Percentiles rank a stretch among this genome's conserved stretches.
Evolutionary conservation across 1,284 basidiomycete species (phyloP).

Genomic region (Leccinum huronense): DNA sequence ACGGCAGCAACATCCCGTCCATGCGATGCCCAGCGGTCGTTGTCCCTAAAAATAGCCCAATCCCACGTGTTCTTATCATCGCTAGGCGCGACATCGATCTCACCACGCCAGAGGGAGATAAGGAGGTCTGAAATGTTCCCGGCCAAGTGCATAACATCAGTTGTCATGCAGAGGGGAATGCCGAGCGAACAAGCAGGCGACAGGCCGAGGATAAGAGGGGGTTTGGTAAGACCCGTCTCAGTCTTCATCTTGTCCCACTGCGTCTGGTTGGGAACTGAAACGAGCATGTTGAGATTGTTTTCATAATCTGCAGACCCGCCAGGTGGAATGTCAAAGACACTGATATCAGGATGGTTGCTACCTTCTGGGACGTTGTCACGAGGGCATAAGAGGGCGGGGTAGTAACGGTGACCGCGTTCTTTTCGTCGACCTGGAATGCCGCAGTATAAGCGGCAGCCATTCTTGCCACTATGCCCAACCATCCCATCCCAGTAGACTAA

Average conservation of each 20-base stretch:
- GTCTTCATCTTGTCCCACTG: slow-evolving; percentile 12
- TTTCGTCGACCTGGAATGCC: not conserved
- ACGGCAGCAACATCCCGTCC: not conserved
- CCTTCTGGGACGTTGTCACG: not conserved
- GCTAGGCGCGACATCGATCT: slow-evolving; percentile 20
- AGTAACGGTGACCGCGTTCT: not conserved
- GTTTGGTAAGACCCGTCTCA: slow-evolving; percentile 19
- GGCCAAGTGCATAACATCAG: slow-evolving; percentile 41
- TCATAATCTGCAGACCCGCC: slow-evolving; percentile 7
- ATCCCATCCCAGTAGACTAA: not conserved
- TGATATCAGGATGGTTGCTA: not conserved
- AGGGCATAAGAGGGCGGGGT: not conserved
- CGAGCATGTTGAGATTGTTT: slow-evolving; percentile 3
- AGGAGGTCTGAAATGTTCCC: slow-evolving; percentile 35
- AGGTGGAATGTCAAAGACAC: slow-evolving; percentile 2
- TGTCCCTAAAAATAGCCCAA: not conserved
- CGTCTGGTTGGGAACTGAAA: not conserved
- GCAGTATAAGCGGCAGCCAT: not conserved
- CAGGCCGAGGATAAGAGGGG: slow-evolving; percentile 17
- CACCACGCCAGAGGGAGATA: slow-evolving; percentile 35
- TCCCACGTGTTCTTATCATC: not conserved
- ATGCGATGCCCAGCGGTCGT: not conserved
- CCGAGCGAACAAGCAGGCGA: not conserved
- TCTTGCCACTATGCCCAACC: not conserved
- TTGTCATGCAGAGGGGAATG: slow-evolving; percentile 32